phyloP scores from a whole-genome alignment of 495 filamentous ascomycete species.

The Collariella sp. region DNA sequence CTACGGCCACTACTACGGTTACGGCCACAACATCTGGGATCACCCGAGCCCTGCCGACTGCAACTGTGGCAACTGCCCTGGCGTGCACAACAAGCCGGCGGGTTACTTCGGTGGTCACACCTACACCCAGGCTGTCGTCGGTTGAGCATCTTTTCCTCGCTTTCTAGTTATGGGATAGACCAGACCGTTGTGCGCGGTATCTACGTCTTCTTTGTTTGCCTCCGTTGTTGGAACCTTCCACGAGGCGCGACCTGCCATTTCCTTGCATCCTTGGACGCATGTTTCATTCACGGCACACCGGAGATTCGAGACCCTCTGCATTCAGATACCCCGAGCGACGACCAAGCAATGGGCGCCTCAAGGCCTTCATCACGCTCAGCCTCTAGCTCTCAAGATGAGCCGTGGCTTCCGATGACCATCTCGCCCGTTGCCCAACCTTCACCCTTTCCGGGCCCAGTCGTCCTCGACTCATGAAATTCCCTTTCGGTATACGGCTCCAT shows the following conservation, averaged over 20 bases:
- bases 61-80: conserved; percentile 55
- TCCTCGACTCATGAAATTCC: conserved; percentile 23
- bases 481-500: conserved; percentile 28
- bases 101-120: conserved; percentile 55
- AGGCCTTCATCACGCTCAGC: background rate
- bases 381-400: background rate
- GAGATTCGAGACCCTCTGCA: conserved; percentile 31
- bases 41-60: conserved; percentile 56
- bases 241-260: conserved; percentile 10
- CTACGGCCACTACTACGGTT: conserved; percentile 39
- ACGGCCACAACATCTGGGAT: conserved; percentile 51
- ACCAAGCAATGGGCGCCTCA: background rate
- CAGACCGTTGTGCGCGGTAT: background rate
- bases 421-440: background rate
- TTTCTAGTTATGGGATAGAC: background rate
- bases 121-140: conserved; percentile 59
- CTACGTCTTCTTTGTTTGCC: conserved; percentile 4
- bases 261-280: conserved; percentile 17
- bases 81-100: conserved; percentile 45
- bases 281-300: conserved; percentile 20
- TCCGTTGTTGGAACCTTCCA: conserved; percentile 2
- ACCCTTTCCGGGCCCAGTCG: conserved; percentile 5
- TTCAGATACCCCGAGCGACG: conserved; percentile 33
- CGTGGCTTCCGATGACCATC: background rate
- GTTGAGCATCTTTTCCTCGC: conserved; percentile 32